These are phyloP conservation scores for Rhodomyrtus psidioides DNA, from an alignment of 441 rosid species.

Conservation along the genomic window DNA sequence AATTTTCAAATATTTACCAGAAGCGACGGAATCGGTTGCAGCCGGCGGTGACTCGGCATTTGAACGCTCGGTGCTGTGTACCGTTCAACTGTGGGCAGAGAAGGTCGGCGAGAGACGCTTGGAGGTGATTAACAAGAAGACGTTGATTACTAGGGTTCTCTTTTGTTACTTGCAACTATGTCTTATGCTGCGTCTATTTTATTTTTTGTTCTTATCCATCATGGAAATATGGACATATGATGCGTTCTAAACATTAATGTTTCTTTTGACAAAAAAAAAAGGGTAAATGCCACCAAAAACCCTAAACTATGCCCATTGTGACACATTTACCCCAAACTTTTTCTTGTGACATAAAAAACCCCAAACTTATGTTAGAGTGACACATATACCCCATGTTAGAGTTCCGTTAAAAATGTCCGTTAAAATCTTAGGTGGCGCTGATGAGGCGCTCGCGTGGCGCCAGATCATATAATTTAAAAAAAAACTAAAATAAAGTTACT, in stretches of 20 bases:
- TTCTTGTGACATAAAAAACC: no score
- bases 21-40: neutral
- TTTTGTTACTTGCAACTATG: neutral
- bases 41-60: neutral
- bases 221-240: neutral
- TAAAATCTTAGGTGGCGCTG: no score
- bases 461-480: no score
- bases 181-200: neutral
- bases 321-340: no score
- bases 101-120: neutral
- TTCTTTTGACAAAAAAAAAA: neutral
- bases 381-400: no score
- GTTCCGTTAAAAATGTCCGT: no score
- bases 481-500: no score
- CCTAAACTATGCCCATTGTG: no score
- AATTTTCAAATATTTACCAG: neutral
- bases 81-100: neutral
- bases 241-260: neutral
- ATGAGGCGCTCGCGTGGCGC: no score
- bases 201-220: neutral
- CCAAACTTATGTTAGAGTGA: no score
- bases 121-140: neutral
- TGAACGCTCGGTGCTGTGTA: neutral
- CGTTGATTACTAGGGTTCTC: neutral
- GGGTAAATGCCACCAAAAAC: no score